Base-by-base conservation (phyloP, 176 grass and related monocot genomes). In the Coix lacrymajobi region DNA sequence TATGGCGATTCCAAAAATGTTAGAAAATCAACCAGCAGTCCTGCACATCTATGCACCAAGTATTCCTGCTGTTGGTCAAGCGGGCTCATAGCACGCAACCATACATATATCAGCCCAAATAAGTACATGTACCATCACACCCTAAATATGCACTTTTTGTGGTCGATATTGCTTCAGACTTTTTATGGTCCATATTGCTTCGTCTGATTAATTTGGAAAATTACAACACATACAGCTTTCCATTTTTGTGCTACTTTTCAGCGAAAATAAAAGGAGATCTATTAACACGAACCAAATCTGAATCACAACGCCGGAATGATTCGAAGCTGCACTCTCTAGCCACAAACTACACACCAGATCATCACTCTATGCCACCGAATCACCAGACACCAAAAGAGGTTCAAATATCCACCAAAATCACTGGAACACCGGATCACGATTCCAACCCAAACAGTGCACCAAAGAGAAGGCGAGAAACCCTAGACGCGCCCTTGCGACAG, bases 31-130 rank as follows among this genome's bases (percentile, higher is more conserved):
- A 36, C 12, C 20, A 9, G 24, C 33, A 82, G 78, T 44, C 12
- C 25, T 48, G 24, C 33, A 82, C 48, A 81, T 78, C 58, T 86
- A 66, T 56, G 28, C 48, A 86, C 71, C 78, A 78, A 78, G 82
- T 19, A 58, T 54, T 75, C 71, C 66, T 78, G 25, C 36, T 85
- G 78, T 46, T 41, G 63, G 15, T 46, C 78, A 71, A 48, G 41
- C 39, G 4, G 1, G 1, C 26, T 68, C 19, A 33, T n/a, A 73
- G 22, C 39, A 71, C 22, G 30, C 85, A 83, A 15, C 26, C 60
- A 62, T 3, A 81, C 17, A 40, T 58, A 28, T 20, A 88, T 61
- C 6, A 2, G 57, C 38, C 46, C 49, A 70, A 69, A 70, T 76
- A 43, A 63, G 66, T 51, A 67, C 43, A 66, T 28, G 33, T 33